phyloP scores from a whole-genome alignment of 1,139 yeast species.

The Kluyveromyces marxianus region DNA sequence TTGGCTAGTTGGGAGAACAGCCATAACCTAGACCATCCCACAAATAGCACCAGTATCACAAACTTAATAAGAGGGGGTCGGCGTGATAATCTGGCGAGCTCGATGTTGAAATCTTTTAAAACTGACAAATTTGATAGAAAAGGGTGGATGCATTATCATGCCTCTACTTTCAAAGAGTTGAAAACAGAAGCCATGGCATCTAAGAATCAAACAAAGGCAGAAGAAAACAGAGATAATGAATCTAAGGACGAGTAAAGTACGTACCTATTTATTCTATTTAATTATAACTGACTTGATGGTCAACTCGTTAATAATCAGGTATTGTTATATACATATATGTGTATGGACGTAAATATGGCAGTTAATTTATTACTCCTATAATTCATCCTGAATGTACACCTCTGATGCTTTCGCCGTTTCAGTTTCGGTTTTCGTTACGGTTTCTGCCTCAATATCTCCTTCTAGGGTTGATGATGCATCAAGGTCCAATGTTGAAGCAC shows the following conservation, averaged over 20 bases:
- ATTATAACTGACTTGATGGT: too few relatives aligned
- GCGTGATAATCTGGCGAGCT: conserved; percentile 16
- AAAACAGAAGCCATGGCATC: conserved; percentile 43
- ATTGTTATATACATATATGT: too few relatives aligned
- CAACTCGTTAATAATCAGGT: too few relatives aligned
- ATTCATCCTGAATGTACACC: not conserved
- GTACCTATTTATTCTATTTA: too few relatives aligned
- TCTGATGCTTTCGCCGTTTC: too few relatives aligned
- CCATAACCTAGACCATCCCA: conserved; percentile 16
- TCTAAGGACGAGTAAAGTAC: too few relatives aligned
- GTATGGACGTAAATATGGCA: too few relatives aligned
- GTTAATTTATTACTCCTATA: not conserved
- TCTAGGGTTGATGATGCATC: too few relatives aligned
- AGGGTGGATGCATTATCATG: conserved; percentile 46
- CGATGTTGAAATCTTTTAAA: conserved; percentile 21
- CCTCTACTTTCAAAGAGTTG: conserved; percentile 45
- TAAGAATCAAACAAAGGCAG: conserved; percentile 18
- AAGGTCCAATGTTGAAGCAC: too few relatives aligned
- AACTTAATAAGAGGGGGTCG: conserved; percentile 19
- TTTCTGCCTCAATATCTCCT: too few relatives aligned
- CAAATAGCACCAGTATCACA: conserved; percentile 16
- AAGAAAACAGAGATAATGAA: not conserved
- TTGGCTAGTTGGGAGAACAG: conserved; percentile 64
- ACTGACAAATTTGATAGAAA: conserved; percentile 35
- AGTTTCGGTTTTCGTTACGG: too few relatives aligned